Percentiles rank a stretch among this genome's conserved stretches.
Conservation (phyloP, 2,329 filamentous ascomycete genomes). For the Aspergillus eucalypticola region DNA sequence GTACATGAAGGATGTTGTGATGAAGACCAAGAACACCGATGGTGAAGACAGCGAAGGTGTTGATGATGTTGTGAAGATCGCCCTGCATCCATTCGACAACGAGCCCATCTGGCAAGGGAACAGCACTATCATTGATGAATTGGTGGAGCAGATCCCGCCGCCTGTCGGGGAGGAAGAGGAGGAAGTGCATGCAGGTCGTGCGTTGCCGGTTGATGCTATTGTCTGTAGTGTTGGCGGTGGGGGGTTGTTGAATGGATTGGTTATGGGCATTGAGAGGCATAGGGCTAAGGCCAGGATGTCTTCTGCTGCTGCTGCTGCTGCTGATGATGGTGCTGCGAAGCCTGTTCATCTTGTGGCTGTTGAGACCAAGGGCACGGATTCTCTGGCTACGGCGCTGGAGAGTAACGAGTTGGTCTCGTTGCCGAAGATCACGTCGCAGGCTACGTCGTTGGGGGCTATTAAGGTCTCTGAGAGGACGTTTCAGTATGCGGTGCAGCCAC, state of each 20-base stretch:
- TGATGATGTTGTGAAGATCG: constrained; percentile 41
- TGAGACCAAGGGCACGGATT: constrained; percentile 74
- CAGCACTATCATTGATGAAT: constrained; percentile 47
- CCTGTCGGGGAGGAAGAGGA: constrained; percentile 34
- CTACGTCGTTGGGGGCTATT: constrained; percentile 71
- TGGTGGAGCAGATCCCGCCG: constrained; percentile 43
- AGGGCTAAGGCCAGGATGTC: constrained; percentile 12
- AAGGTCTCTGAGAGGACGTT: constrained; percentile 69
- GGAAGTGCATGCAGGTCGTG: constrained; percentile 27
- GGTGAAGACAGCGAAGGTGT: constrained; percentile 20
- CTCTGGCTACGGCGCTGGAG: constrained; percentile 62
- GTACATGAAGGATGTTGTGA: constrained; percentile 59
- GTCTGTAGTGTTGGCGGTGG: constrained; percentile 81
- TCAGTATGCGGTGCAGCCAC: constrained; percentile 58
- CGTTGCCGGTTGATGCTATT: constrained; percentile 63
- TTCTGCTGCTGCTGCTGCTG: too few relatives aligned
- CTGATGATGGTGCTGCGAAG: constrained; percentile 12
- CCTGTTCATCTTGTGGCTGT: constrained; percentile 65
- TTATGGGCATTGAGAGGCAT: constrained; percentile 63
- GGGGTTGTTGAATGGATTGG: constrained; percentile 74
- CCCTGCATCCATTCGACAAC: constrained; percentile 48
- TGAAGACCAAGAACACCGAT: constrained; percentile 27
- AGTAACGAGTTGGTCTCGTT: constrained; percentile 61
- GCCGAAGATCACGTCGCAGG: constrained; percentile 71
- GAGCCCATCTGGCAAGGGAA: constrained; percentile 50